Evolutionary conservation across 73 alveolate genomes (phyloP).

Genomic region (Tetrahymena borealis): DNA sequence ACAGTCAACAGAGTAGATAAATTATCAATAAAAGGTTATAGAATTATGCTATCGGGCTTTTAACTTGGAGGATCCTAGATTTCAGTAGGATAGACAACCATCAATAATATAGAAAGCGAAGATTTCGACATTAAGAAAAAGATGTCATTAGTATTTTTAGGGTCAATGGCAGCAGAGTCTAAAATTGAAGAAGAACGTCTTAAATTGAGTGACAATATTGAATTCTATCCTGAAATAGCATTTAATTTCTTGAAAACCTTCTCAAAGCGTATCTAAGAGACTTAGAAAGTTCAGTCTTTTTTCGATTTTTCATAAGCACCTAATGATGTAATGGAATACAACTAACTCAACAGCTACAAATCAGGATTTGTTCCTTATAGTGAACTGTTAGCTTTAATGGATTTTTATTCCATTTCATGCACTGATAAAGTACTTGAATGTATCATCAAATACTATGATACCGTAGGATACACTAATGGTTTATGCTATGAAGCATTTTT

Average conservation of each 20-base stretch:
- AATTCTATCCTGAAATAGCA: background rate
- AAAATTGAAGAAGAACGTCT: background rate
- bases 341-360: background rate
- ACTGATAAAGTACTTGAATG: background rate
- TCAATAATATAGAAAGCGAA: background rate
- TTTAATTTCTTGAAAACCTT: background rate
- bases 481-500: background rate
- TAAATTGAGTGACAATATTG: background rate
- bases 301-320: background rate
- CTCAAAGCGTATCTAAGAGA: background rate
- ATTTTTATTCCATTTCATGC: background rate
- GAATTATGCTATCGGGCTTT: background rate
- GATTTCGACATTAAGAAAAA: background rate
- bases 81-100: background rate
- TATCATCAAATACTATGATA: background rate
- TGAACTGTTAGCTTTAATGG: background rate
- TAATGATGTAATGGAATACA: background rate
- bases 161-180: background rate
- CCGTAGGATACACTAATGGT: background rate
- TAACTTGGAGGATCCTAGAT: background rate
- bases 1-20: no score
- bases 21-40: no score
- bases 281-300: background rate
- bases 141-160: background rate
- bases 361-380: background rate